Percentiles rank a stretch among this genome's conserved stretches.
phyloP scores from a whole-genome alignment of 352 stramenopile species.

The Pythium brassicae region DNA sequence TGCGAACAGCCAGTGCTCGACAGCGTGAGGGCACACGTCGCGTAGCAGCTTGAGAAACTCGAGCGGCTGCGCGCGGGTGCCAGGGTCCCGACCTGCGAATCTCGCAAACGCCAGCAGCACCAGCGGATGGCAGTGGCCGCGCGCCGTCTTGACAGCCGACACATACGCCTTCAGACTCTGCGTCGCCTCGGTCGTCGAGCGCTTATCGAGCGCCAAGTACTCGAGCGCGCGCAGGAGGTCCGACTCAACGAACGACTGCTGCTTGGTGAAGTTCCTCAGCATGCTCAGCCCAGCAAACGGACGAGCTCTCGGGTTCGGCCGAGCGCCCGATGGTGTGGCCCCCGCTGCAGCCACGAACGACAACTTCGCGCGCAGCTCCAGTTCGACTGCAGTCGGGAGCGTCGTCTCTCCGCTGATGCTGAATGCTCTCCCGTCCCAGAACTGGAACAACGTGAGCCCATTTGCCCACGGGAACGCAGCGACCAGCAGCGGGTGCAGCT shows the following conservation, averaged over 20 bases:
- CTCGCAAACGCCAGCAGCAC: conserved; percentile 51
- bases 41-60: conserved; percentile 49
- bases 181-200: conserved; percentile 20
- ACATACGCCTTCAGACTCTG: conserved; percentile 40
- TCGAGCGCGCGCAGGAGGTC: conserved; percentile 59
- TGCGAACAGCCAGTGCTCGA: conserved; percentile 31
- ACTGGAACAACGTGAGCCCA: conserved; percentile 24
- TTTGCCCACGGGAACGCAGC: conserved; percentile 20
- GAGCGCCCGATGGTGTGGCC: not conserved
- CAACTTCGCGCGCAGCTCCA: conserved; percentile 37
- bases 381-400: conserved; percentile 34
- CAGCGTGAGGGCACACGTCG: conserved; percentile 47
- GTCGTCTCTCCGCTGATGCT: conserved; percentile 21
- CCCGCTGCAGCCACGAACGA: conserved; percentile 18
- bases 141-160: conserved; percentile 7
- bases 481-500: conserved; percentile 25
- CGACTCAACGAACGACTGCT: conserved; percentile 29
- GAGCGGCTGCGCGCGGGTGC: conserved; percentile 12
- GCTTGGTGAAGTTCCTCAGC: conserved; percentile 26
- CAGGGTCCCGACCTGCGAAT: conserved; percentile 16
- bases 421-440: conserved; percentile 44
- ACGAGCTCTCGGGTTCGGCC: conserved; percentile 8
- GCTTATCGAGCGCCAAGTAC: conserved; percentile 41
- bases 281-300: conserved; percentile 57
- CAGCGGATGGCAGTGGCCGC: conserved; percentile 36